Evolutionary conservation across 2,329 filamentous ascomycete species (phyloP), one percentile per base, ranked within the genome.

Genomic region (Aaosphaeria arxii): DNA sequence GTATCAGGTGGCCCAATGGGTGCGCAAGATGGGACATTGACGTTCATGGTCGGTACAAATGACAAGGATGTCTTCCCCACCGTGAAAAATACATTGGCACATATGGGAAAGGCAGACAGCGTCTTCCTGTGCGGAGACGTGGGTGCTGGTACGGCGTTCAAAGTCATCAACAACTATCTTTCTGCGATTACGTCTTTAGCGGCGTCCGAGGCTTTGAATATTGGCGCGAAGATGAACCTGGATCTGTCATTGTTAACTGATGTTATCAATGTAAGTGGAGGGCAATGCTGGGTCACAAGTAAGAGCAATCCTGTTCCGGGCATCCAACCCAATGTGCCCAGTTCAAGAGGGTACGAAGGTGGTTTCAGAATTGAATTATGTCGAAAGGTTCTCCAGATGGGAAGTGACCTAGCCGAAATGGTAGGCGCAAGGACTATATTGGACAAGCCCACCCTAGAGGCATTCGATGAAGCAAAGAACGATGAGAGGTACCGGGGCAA

Each of bases 1-100:
- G 95, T 97, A 82, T 96, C 91, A 0, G 92, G 92, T 41, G 92
- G 92, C 31, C 91, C 96, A 0, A 90, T 96, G 9, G 92, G 91
- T 35, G 92, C 92, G 7, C 78, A 84, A 3, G 89, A 90, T 5
- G 92, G 87, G 17, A 90, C 89, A 0, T 74, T 97, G 50, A 95
- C 91, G 0, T 97, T 97, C 70, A 96, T 97, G 92, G 82, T 96
- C 40, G 92, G 92, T 30, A 79, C 85, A 3, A 68, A 74, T 51
- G 61, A 67, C 48, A 68, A 74, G 50, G 53, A 67, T 0, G 71
- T 76, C 41, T 64, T 77, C 30, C 77, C 83, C 0, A 64, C 74
- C 0, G 77, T 88, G 9, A 85, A 86, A 51, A 77, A 82, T 0
- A 77, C 89, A 2, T 79, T 97, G 4, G 75, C 84, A 31, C 78